Evolutionary conservation across 345 rosid genomes (phyloP), one percentile per base, ranked within the genome.

Genomic region (Viola odorata): DNA sequence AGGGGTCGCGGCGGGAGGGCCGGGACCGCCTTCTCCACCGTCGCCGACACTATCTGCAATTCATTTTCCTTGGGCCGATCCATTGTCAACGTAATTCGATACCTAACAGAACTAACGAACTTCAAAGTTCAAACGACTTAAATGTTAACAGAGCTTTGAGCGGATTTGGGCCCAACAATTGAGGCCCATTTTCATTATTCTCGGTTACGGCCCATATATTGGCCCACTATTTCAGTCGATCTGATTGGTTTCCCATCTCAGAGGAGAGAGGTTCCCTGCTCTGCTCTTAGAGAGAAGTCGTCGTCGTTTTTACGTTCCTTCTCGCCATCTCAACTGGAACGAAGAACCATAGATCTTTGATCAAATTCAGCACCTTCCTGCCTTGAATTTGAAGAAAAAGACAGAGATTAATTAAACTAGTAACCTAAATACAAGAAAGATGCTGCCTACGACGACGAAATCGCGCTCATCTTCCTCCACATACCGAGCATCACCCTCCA

Each of bases 371-470:
- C 41, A 0, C 12, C 3, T 14, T 1, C 41, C 9, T 7, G 41
- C 12, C 8, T 4, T 16, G 15, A 60, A 38, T 39, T 61, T 51
- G 67, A 68, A 59, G 57, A 44, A 53, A 53, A 49, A 23, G 41
- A 37, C 32, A 41, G 58, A 70, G 56, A 51, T 57, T 53, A 17
- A 48, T 49, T 12, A 55, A 39, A 49, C 7, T 8, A 23, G 17
- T 37, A 9, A 58, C 12, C 16, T 37, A 41, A 60, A 32, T 7
- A 36, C 12, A 45, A 53, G 50, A 58, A 69, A 58, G 72, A 91
- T 95, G 99, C 75, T 91, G 78, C 96, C 98, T 1, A 88, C 90
- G 51, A 72, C 86, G 57, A 80, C 91, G 53, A 95, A 70, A 80
- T 82, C 82, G 57, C 96, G 91, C 50, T 79, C 96, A 49, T 81